phyloP scores from a whole-genome alignment of 495 filamentous ascomycete species.

The Hypoxylon rickii region DNA sequence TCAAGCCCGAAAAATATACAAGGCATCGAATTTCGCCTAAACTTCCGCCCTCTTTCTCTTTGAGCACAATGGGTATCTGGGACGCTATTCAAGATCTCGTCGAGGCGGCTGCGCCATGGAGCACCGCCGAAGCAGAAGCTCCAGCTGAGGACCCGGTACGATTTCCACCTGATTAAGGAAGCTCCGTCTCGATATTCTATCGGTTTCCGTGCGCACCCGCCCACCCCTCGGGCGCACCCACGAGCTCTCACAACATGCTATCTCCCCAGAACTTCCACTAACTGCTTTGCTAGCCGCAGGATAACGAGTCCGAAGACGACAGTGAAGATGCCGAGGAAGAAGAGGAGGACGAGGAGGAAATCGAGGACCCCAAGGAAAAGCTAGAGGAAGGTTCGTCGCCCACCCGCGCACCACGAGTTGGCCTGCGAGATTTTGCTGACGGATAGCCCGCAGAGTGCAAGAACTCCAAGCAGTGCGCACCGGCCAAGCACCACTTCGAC shows the following conservation, averaged over 20 bases:
- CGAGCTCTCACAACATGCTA: too few relatives aligned
- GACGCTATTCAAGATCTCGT: slow-evolving; percentile 58
- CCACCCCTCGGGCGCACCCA: slow-evolving; percentile 60
- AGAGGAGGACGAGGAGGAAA: slow-evolving; percentile 90
- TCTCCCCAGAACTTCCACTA: slow-evolving; percentile 5
- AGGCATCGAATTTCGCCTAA: slow-evolving; percentile 48
- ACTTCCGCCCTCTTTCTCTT: slow-evolving; percentile 34
- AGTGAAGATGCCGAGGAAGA: slow-evolving; percentile 68
- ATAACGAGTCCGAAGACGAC: slow-evolving; percentile 47
- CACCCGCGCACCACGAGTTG: background rate
- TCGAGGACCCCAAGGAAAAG: slow-evolving; percentile 83
- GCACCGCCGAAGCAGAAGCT: slow-evolving; percentile 59
- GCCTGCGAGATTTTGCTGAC: slow-evolving; percentile 33
- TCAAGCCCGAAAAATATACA: slow-evolving; percentile 28
- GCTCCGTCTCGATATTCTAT: slow-evolving; percentile 62
- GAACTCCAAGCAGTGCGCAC: slow-evolving; percentile 79
- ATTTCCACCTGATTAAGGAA: slow-evolving; percentile 56
- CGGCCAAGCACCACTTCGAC: slow-evolving; percentile 95
- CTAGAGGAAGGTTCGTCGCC: slow-evolving; percentile 76
- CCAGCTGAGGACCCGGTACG: slow-evolving; percentile 45
- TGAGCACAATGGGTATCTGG: slow-evolving; percentile 60
- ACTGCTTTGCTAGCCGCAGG: slow-evolving; percentile 50
- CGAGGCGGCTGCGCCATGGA: slow-evolving; percentile 61
- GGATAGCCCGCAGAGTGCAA: slow-evolving; percentile 71
- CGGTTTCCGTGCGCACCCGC: slow-evolving; percentile 58